phyloP scores from a whole-genome alignment of 257 asterid species.

The Pogostemon cablin region DNA sequence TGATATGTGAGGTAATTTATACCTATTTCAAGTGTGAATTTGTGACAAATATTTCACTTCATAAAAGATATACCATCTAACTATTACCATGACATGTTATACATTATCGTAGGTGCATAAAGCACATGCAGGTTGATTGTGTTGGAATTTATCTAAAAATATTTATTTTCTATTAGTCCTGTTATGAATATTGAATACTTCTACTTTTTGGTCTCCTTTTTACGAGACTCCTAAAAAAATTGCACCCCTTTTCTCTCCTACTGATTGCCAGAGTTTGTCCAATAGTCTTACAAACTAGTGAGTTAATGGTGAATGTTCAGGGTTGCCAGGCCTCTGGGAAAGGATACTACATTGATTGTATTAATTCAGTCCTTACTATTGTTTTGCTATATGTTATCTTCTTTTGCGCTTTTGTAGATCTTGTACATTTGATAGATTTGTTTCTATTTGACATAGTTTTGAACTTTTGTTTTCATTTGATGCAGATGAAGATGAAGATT shows the following conservation, averaged over 20 bases:
- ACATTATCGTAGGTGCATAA: background rate
- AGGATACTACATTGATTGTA: constrained; percentile 1
- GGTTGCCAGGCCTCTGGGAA: constrained; percentile 19
- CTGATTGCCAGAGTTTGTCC: constrained; percentile 20
- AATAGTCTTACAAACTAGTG: background rate
- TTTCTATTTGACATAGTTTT: constrained; percentile 19
- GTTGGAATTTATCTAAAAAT: constrained; percentile 4
- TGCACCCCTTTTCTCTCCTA: constrained; percentile 11
- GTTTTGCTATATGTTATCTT: constrained; percentile 14
- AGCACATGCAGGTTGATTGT: constrained; percentile 12
- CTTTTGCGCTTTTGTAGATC: constrained; percentile 24
- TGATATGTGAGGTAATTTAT: constrained; percentile 11
- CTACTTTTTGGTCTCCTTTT: constrained; percentile 14
- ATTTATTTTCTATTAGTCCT: constrained; percentile 13
- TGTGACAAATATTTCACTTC: constrained; percentile 7
- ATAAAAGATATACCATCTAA: background rate
- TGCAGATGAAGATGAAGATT: constrained; percentile 91
- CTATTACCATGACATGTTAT: constrained; percentile 18
- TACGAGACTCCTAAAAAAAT: background rate
- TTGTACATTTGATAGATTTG: constrained; percentile 15
- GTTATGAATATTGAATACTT: background rate
- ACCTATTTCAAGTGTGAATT: background rate
- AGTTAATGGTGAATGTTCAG: background rate
- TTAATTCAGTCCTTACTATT: constrained; percentile 24
- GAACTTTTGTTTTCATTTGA: constrained; percentile 33